Base-by-base conservation (phyloP, 495 filamentous ascomycete species). In the Talaromyces borbonicus region DNA sequence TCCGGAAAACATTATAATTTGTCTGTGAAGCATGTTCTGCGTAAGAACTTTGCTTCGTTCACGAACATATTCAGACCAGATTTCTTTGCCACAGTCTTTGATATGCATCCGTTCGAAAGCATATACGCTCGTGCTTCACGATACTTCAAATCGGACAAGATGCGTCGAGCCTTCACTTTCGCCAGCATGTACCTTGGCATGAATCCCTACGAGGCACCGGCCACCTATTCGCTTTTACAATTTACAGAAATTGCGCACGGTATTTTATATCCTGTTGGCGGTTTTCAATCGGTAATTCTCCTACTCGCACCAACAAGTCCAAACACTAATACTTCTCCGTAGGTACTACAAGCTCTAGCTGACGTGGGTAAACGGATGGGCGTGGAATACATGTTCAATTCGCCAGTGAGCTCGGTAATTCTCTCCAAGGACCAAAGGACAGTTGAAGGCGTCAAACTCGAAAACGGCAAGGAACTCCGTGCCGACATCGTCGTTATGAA, bases 141-240 rank as follows among this genome's bases (percentile, higher is more conserved):
- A 42, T 84, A 83, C 53, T 84, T 85, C 56, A 73, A 66, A 62
- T 80, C 78, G 1, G 80, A 85, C 52, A 63, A 80, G 47, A 55
- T 85, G 56, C 63, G 80, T 36, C 59, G 81, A 11, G 79, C 78
- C 0, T 84, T 84, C 52, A 84, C 81, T 8, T 85, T 85, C 57
- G 79, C 76, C 23, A 83, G 77, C 49, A 86, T 85, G 82, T 86
- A 86, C 53, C 79, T 85, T 70, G 82, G 82, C 1, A 86, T 86
- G 82, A 74, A 66, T 48, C 82, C 82, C 1, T 85, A 79, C 58
- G 78, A 83, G 47, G 82, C 82, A 0, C 82, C 82, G 5, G 80
- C 76, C 1, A 86, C 82, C 16, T 86, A 85, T 62, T 78, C 72
- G 22, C 62, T 86, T 51, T 63, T 85, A 32, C 82, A 85, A 55